Evolutionary conservation across 2,329 filamentous ascomycete genomes (phyloP).

Genomic region (Trichoderma sp.): DNA sequence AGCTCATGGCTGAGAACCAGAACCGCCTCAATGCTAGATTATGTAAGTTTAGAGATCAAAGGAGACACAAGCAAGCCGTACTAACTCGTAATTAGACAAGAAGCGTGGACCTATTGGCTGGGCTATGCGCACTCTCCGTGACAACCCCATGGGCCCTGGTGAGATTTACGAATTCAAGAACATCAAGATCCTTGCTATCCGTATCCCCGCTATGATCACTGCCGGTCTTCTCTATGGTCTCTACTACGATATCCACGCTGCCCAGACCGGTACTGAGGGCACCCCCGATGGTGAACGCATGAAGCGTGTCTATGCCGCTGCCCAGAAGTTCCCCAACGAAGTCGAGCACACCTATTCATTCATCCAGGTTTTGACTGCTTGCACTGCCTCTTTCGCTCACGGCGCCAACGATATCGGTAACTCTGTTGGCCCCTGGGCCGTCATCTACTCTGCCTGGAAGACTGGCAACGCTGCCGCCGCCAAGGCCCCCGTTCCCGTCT

Average conservation of each 20-base stretch:
- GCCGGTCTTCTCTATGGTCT: constrained; percentile 67
- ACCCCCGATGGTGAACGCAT: constrained; percentile 27
- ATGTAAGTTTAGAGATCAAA: constrained; percentile 29
- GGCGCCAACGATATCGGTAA: constrained; percentile 77
- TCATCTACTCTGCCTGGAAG: constrained; percentile 65
- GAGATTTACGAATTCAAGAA: constrained; percentile 74
- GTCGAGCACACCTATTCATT: constrained; percentile 69
- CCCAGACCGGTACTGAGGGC: constrained; percentile 24
- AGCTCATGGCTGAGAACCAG: constrained; percentile 57
- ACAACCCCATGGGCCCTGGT: constrained; percentile 71
- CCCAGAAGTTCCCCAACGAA: constrained; percentile 66
- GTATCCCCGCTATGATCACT: constrained; percentile 66
- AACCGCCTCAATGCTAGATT: constrained; percentile 63
- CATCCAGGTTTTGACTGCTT: constrained; percentile 64
- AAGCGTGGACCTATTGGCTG: constrained; percentile 70
- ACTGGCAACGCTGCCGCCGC: constrained; percentile 59
- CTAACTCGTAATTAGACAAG: constrained; percentile 31
- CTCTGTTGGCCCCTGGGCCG: constrained; percentile 67
- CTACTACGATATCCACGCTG: constrained; percentile 74
- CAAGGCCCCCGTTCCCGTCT: constrained; percentile 67
- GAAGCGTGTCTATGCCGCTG: constrained; percentile 60
- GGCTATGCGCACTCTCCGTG: constrained; percentile 74
- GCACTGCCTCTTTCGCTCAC: constrained; percentile 72
- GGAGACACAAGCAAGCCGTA: background rate
- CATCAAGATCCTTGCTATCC: constrained; percentile 60